Evolutionary conservation across 305 asterid genomes (phyloP).

Genomic region (Fraxinus floribunda): DNA sequence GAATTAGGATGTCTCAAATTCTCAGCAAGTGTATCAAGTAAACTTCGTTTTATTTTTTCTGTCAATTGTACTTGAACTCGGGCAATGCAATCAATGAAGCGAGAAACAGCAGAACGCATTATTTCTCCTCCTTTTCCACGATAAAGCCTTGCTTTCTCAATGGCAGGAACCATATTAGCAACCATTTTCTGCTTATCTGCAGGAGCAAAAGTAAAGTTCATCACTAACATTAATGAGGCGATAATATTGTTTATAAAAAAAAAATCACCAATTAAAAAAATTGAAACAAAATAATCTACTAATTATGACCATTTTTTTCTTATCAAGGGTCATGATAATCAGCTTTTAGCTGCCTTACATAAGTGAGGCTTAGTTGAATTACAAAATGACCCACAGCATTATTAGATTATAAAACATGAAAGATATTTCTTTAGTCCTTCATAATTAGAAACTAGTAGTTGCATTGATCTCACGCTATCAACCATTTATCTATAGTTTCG

Average conservation of each 20-base stretch:
- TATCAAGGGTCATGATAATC: neutral
- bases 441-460: neutral
- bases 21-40: slow-evolving; percentile 83
- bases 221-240: neutral
- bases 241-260: neutral
- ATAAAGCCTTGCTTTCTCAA: slow-evolving; percentile 95
- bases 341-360: neutral
- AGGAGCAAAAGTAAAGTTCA: slow-evolving; percentile 16
- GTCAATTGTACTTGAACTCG: slow-evolving; percentile 54
- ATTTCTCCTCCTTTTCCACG: slow-evolving; percentile 99
- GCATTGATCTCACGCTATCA: neutral
- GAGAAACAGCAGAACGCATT: slow-evolving; percentile 96
- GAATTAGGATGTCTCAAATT: slow-evolving; percentile 93
- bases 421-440: neutral
- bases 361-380: neutral
- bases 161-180: slow-evolving; percentile 85
- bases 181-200: slow-evolving; percentile 72
- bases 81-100: slow-evolving; percentile 85
- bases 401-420: neutral
- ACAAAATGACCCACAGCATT: neutral
- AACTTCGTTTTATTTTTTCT: slow-evolving; percentile 63
- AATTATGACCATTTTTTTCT: neutral
- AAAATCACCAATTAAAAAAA: neutral
- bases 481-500: neutral
- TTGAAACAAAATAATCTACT: neutral